These are phyloP conservation scores for Yueomyces sp. DNA, from an alignment of 805 yeast genomes.

Conservation along the genomic window DNA sequence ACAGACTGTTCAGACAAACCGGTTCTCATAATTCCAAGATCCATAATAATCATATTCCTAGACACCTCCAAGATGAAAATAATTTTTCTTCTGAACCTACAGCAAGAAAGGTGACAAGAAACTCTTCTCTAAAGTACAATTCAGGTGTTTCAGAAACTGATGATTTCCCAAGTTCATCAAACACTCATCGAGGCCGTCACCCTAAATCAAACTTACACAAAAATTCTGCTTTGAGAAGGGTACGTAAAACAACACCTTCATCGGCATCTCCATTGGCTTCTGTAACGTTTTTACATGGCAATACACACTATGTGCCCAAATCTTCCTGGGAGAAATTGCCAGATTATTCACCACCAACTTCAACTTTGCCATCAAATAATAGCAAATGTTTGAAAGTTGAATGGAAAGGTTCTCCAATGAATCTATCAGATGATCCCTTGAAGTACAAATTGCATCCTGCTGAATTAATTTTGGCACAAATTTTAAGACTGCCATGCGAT, in stretches of 20 bases:
- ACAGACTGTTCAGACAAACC: slow-evolving; percentile 7
- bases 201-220: neutral
- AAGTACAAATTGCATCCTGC: slow-evolving; percentile 74
- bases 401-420: slow-evolving; percentile 99
- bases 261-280: slow-evolving; percentile 21
- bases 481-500: slow-evolving; percentile 77
- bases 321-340: slow-evolving; percentile 59
- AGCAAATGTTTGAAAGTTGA: slow-evolving; percentile 71
- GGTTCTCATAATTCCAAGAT: no score
- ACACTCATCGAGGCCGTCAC: neutral
- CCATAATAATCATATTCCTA: no score
- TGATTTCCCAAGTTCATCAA: neutral
- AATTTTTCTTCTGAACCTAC: no score
- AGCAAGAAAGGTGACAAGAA: no score
- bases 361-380: slow-evolving; percentile 48
- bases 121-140: no score
- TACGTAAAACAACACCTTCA: slow-evolving; percentile 17
- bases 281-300: slow-evolving; percentile 14
- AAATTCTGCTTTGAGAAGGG: slow-evolving; percentile 3
- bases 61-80: no score
- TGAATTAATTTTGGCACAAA: slow-evolving; percentile 73
- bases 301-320: slow-evolving; percentile 29
- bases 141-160: neutral
- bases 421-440: slow-evolving; percentile 65
- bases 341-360: slow-evolving; percentile 66